Conservation (phyloP, 1,284 basidiomycete species). For the Pseudozyma hubeiensis region DNA sequence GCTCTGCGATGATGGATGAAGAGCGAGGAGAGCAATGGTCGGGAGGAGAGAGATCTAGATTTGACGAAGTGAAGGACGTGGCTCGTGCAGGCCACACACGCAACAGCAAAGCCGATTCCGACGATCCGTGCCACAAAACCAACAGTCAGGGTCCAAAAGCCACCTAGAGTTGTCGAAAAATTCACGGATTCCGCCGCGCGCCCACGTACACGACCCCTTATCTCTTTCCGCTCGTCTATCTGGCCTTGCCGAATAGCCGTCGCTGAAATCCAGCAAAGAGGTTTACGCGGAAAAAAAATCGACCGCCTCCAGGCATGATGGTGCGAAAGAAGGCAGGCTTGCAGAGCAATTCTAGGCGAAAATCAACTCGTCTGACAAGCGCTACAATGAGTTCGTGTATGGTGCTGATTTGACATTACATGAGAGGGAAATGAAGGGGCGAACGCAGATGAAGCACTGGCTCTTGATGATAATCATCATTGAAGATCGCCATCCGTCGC, state of each 20-base stretch:
- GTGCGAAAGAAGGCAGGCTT: background rate
- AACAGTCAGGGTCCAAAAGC: conserved; percentile 21
- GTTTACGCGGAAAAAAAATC: no score
- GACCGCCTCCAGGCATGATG: no score
- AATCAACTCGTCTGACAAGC: no score
- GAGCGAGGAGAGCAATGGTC: background rate
- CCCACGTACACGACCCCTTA: background rate
- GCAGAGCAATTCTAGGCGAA: no score
- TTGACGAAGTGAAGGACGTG: background rate
- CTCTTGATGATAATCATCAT: no score
- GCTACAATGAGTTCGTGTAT: no score
- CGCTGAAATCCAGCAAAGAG: no score
- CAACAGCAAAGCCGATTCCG: conserved; percentile 11
- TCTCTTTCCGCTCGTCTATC: background rate
- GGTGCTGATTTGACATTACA: no score
- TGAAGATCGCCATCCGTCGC: no score
- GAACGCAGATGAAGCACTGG: no score
- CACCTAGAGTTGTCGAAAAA: background rate
- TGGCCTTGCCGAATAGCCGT: background rate
- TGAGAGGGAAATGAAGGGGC: no score
- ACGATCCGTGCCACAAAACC: conserved; percentile 16
- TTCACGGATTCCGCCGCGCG: background rate
- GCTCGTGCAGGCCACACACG: conserved; percentile 23
- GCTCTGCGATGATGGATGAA: no score
- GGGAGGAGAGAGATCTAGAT: background rate